Evolutionary conservation across 495 filamentous ascomycete genomes (phyloP).

Genomic region (Hypoxylon trugodes): DNA sequence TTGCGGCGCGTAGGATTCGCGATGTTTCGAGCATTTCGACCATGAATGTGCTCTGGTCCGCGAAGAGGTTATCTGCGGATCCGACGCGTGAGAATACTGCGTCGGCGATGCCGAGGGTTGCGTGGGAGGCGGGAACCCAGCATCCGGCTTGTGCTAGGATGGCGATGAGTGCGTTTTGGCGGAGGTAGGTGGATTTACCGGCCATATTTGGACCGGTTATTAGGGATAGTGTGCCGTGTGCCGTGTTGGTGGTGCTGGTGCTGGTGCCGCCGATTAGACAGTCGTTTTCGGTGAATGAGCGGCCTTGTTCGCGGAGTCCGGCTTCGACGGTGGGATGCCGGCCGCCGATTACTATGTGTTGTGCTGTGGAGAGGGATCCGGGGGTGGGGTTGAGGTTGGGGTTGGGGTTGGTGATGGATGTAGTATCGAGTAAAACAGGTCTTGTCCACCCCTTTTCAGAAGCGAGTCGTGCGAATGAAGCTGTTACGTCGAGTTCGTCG

Average conservation of each 20-base stretch:
- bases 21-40: slow-evolving; percentile 85
- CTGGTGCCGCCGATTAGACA: slow-evolving; percentile 70
- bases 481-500: slow-evolving; percentile 89
- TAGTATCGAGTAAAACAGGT: slow-evolving; percentile 70
- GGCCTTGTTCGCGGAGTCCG: slow-evolving; percentile 79
- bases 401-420: slow-evolving; percentile 11
- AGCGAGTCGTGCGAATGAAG: slow-evolving; percentile 82
- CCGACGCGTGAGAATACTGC: slow-evolving; percentile 92
- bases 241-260: slow-evolving; percentile 10
- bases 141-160: slow-evolving; percentile 92
- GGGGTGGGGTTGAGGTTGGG: background rate
- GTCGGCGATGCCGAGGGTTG: slow-evolving; percentile 86
- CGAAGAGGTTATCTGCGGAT: slow-evolving; percentile 90
- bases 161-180: slow-evolving; percentile 92
- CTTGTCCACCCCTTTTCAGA: slow-evolving; percentile 75
- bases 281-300: slow-evolving; percentile 86
- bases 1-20: slow-evolving; percentile 71
- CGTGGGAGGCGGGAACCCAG: slow-evolving; percentile 88
- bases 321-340: slow-evolving; percentile 90
- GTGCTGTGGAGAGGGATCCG: background rate
- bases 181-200: slow-evolving; percentile 93
- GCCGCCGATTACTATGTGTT: slow-evolving; percentile 72
- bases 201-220: slow-evolving; percentile 99
- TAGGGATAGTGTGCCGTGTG: slow-evolving; percentile 77
- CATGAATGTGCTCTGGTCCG: slow-evolving; percentile 96